Base-by-base conservation (phyloP, 805 yeast species). In the Candida patagonica region DNA sequence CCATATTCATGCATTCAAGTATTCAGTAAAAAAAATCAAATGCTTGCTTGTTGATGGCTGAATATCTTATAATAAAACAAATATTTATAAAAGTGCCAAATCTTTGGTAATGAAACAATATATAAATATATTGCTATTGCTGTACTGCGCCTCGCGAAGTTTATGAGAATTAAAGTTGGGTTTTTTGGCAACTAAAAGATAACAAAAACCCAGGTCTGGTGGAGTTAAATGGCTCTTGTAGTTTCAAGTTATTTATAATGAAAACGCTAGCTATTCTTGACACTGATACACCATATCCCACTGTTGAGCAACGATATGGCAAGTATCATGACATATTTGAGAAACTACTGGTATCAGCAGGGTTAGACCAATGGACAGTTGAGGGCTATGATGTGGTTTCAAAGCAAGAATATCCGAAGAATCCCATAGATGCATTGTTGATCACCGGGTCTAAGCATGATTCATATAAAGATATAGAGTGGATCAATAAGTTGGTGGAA, bases 401-500 rank as follows among this genome's bases (percentile, higher is more conserved):
- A 26, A 46, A 37, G 22, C 42, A 42, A 30, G 54, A 49, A 15
- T 56, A 54, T 35, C 65, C 66, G 15, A 42, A 38, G 17, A 42
- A 34, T 5, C 42, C 37, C 8, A 43, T 51, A 1, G 66, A 60
- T 42, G 59, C 59, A 3, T 40, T 64, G 19, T 49, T 64, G 25
- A 51, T 65, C 33, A 56, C 66, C 2, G 69, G 69, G 8, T 64
- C 69, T 23, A 54, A 51, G 41, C 50, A 50, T 37, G 51, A 52
- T 29, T 60, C 67, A 15, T 61, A 53, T 45, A 58, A 50, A 21
- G 48, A 57, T 39, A 54, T 47, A 7, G 47, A 41, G 31, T 65
- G 68, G 67, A 61, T 66, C 26, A 26, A 49, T 13, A 42, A 51
- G 37, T 52, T 65, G n/a, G 49, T 53, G 3, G 60, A 50, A 26